Base-by-base conservation (phyloP, 1,139 yeast genomes). In the Zygosaccharomyces pseudobailii region DNA sequence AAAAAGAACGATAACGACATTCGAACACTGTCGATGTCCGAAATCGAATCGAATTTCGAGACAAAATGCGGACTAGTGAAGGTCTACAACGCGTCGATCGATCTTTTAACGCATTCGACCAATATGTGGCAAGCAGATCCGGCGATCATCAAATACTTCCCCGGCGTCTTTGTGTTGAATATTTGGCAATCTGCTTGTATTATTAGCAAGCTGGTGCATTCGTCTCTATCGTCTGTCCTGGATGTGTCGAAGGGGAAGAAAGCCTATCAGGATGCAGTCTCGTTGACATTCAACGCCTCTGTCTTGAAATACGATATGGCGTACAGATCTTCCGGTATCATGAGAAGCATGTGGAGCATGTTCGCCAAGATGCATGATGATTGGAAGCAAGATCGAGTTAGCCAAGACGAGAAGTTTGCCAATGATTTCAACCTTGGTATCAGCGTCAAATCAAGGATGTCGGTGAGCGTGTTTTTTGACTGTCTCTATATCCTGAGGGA, bases 101-200 rank as follows among this genome's bases (percentile, higher is more conserved):
- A 84, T 1, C 69, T 89, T 21, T 71, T 90, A 45, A 75, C 76
- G 37, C 95, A 87, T 64, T 80, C 87, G 9, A 76, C 79, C 45
- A 63, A 72, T 22, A 80, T 89, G 53, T 82, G 84, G 54, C 70
- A 73, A 13, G 72, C 76, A 27, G 82, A 84, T 59, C 76, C 78
- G 39, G 73, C 73, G 37, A 84, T 88, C 58, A 78, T 89, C 57
- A 79, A 77, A 56, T 88, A 85, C 62, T 73, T 90, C 45, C 97
- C 97, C 0, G 89, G 87, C 45, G 89, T 86, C 4, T 84, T 84
- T 65, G 80, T 87, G 3, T 73, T 87, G 53, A 82, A 82, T 47
- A 76, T 89, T 39, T 89, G 97, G 96, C 97, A 90, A 67, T 86
- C 96, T 1, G 82, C 96, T 0, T 85, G 90, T 59, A 81, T 90